phyloP scores from a whole-genome alignment of 768 basidiomycete genomes.

The Agrocybe chaxingu region DNA sequence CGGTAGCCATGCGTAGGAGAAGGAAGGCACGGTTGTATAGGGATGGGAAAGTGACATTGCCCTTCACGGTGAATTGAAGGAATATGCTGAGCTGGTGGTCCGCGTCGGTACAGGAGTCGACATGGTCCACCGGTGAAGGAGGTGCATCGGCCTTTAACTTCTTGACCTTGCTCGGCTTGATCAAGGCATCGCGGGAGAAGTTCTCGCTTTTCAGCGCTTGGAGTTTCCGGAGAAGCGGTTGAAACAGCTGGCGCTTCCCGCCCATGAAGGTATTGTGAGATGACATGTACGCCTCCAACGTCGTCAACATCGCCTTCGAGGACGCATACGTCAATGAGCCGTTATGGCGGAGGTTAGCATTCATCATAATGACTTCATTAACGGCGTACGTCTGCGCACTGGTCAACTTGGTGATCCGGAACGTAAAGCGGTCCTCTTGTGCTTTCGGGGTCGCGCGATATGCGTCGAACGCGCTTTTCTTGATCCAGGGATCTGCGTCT shows the following conservation, averaged over 20 bases:
- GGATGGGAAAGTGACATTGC: constrained; percentile 15
- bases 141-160: not conserved
- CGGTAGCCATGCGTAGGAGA: constrained; percentile 20
- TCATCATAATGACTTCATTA: constrained; percentile 25
- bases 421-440: constrained; percentile 23
- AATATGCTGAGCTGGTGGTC: constrained; percentile 14
- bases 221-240: constrained; percentile 15
- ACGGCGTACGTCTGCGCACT: constrained; percentile 23
- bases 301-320: constrained; percentile 19
- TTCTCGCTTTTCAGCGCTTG: not conserved
- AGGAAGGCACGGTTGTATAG: constrained; percentile 20
- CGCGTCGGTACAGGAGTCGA: constrained; percentile 10
- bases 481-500: constrained; percentile 4
- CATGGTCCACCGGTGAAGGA: constrained; percentile 1
- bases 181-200: not conserved
- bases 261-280: constrained; percentile 18
- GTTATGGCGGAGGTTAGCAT: constrained; percentile 15
- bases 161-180: not conserved
- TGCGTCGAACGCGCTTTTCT: constrained; percentile 4
- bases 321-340: constrained; percentile 25
- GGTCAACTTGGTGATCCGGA: constrained; percentile 26
- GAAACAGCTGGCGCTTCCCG: constrained; percentile 11
- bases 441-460: constrained; percentile 20
- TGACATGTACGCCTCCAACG: constrained; percentile 15
- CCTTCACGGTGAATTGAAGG: constrained; percentile 10